phyloP scores from a whole-genome alignment of 257 asterid genomes.

The Nicotiana undulata region DNA sequence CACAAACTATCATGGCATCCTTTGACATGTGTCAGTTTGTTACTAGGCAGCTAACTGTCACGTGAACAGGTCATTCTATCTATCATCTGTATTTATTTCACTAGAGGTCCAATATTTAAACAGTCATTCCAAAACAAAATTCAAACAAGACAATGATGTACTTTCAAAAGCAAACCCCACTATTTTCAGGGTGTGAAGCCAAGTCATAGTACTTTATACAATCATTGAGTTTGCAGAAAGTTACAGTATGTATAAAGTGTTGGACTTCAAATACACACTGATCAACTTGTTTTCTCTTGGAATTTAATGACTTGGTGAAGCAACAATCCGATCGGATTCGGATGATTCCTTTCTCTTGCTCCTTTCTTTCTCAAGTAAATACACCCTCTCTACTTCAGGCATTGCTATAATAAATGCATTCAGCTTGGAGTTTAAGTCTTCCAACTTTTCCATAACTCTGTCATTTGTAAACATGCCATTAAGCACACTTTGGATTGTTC shows the following conservation, averaged over 20 bases:
- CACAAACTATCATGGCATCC: neutral
- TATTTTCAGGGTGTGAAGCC: neutral
- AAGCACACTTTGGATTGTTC: slow-evolving; percentile 45
- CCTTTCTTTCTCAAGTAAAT: slow-evolving; percentile 57
- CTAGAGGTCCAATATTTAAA: neutral
- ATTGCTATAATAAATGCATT: slow-evolving; percentile 49
- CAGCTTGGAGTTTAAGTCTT: slow-evolving; percentile 59
- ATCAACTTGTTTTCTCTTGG: neutral
- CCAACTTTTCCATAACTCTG: slow-evolving; percentile 66
- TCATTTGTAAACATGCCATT: slow-evolving; percentile 85
- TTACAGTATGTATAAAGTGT: neutral
- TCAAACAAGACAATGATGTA: neutral
- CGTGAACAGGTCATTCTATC: neutral
- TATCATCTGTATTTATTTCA: neutral
- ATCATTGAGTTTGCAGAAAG: neutral
- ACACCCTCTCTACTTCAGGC: slow-evolving; percentile 71
- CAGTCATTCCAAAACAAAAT: neutral
- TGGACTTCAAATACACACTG: neutral
- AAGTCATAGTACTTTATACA: neutral
- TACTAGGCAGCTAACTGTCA: neutral
- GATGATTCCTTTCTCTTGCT: slow-evolving; percentile 46
- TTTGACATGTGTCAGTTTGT: neutral
- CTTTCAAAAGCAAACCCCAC: neutral
- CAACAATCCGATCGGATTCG: slow-evolving; percentile 28
- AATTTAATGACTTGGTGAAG: slow-evolving; percentile 1